Conservation (phyloP, 2,329 filamentous ascomycete genomes). For the Aureobasidium lini region DNA sequence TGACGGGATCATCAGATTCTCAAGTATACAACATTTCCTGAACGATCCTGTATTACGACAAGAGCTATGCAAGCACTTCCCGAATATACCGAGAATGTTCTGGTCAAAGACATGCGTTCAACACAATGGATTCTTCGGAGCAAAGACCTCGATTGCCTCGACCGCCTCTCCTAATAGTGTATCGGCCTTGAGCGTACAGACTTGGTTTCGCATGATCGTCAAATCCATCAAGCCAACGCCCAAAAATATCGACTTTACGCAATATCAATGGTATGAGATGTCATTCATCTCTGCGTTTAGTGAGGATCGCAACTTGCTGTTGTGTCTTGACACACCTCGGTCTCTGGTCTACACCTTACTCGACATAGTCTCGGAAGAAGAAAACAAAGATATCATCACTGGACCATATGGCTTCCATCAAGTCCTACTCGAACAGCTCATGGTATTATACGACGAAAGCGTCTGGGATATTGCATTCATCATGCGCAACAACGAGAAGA, state of each 20-base stretch:
- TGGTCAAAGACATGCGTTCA: constrained; percentile 1
- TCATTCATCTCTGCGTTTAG: not conserved
- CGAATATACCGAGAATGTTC: not conserved
- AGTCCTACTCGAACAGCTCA: not conserved
- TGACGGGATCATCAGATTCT: not conserved
- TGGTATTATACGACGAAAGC: not conserved
- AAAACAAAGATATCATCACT: not conserved
- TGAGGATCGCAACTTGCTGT: not conserved
- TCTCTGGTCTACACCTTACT: not conserved
- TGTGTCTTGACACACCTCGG: not conserved
- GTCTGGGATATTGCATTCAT: not conserved
- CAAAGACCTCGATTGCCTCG: not conserved
- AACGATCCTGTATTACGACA: not conserved
- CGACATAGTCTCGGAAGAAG: not conserved
- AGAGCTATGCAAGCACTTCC: not conserved
- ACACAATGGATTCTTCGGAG: constrained; percentile 9
- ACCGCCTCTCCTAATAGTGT: not conserved
- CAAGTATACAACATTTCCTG: not conserved
- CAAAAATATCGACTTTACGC: not conserved
- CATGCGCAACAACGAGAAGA: not conserved
- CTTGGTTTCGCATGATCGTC: constrained; percentile 7
- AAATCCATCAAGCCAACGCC: not conserved
- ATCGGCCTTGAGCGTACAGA: not conserved
- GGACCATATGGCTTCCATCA: not conserved
- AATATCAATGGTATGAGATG: constrained; percentile 2